Evolutionary conservation across 768 basidiomycete genomes (phyloP).

Genomic region (Heimioporus sp.): DNA sequence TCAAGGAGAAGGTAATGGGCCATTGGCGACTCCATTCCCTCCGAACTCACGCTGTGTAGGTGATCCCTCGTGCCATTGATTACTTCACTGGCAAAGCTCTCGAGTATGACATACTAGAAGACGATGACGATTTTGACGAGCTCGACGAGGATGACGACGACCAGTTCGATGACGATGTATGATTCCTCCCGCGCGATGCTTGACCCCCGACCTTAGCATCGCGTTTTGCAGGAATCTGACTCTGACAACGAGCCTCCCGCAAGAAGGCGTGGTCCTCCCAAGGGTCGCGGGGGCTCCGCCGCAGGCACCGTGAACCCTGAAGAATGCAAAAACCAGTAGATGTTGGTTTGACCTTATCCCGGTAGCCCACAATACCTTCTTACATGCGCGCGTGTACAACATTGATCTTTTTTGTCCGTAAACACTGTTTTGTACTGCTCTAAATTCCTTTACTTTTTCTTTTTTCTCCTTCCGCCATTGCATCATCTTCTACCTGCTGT

Average conservation of each 20-base stretch:
- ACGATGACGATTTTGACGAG: slow-evolving; percentile 60
- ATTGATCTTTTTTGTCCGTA: slow-evolving; percentile 11
- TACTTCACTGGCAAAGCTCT: slow-evolving; percentile 98
- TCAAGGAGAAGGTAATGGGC: slow-evolving; percentile 85
- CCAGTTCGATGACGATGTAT: slow-evolving; percentile 59
- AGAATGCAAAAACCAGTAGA: slow-evolving; percentile 91
- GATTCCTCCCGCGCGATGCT: slow-evolving; percentile 19
- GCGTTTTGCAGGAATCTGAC: slow-evolving; percentile 55
- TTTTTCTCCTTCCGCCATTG: background rate
- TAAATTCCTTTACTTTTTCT: background rate
- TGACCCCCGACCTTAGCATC: slow-evolving; percentile 18
- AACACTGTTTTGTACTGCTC: slow-evolving; percentile 14
- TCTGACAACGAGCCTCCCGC: slow-evolving; percentile 63
- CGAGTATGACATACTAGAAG: slow-evolving; percentile 65
- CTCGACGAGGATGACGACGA: slow-evolving; percentile 51
- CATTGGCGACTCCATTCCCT: too few relatives aligned
- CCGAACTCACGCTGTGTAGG: slow-evolving; percentile 40
- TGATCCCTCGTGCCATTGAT: slow-evolving; percentile 94
- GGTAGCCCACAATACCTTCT: slow-evolving; percentile 18
- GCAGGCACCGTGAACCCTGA: slow-evolving; percentile 56
- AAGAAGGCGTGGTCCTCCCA: slow-evolving; percentile 57
- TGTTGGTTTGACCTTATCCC: slow-evolving; percentile 7
- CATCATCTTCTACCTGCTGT: slow-evolving; percentile 1
- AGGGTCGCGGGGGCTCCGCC: slow-evolving; percentile 46
- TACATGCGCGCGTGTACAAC: slow-evolving; percentile 11